Evolutionary conservation across 2,329 filamentous ascomycete species (phyloP).

Genomic region (Colletotrichum ledebouriae): DNA sequence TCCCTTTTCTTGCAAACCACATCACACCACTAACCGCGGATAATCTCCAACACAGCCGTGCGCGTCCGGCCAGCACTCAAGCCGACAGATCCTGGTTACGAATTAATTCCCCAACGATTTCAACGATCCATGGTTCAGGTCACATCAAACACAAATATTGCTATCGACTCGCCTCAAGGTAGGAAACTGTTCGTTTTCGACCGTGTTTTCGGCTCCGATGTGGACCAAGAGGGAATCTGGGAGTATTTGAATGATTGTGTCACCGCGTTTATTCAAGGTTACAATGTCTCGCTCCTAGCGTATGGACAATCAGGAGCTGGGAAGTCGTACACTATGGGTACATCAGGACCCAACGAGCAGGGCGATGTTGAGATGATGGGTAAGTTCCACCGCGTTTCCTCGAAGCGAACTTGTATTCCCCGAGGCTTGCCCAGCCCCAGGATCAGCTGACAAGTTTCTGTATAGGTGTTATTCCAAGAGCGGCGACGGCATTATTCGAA

Average conservation of each 20-base stretch:
- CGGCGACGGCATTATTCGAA: constrained; percentile 88
- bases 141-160: constrained; percentile 84
- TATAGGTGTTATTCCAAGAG: constrained; percentile 92
- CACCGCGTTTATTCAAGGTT: constrained; percentile 90
- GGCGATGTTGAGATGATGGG: constrained; percentile 80
- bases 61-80: constrained; percentile 90
- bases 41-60: constrained; percentile 72
- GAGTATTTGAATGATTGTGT: constrained; percentile 94
- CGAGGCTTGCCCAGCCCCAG: background rate
- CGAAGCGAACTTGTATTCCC: background rate
- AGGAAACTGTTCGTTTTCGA: constrained; percentile 98
- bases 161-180: constrained; percentile 92
- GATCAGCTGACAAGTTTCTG: constrained; percentile 11
- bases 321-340: constrained; percentile 99
- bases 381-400: constrained; percentile 59
- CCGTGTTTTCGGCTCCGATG: constrained; percentile 87
- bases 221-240: constrained; percentile 91
- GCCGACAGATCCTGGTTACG: constrained; percentile 88
- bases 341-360: constrained; percentile 86
- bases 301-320: constrained; percentile 98
- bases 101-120: constrained; percentile 95
- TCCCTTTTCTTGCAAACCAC: constrained; percentile 22
- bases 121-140: constrained; percentile 93
- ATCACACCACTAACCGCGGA: constrained; percentile 37
- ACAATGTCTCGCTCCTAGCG: constrained; percentile 97